A percentile compares a stretch with the other conserved stretches of the same genome.
phyloP scores from a whole-genome alignment of 306 rosid species.

The Lupinus albus region DNA sequence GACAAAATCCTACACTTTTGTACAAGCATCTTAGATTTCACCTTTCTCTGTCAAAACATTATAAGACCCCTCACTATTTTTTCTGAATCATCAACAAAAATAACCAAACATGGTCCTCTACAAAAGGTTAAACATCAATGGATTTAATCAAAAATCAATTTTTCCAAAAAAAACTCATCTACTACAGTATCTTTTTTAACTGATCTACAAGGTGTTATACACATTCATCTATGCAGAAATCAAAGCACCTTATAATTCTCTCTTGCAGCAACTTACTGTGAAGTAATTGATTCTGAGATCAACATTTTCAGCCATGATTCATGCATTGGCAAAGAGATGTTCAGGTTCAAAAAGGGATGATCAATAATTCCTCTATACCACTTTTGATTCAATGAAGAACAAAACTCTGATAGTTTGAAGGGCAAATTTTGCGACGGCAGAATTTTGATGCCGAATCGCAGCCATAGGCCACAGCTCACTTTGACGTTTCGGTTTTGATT shows the following conservation, averaged over 20 bases:
- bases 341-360: no score
- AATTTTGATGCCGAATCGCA: no score
- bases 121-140: not conserved
- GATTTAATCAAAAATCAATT: not conserved
- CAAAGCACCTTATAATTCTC: not conserved
- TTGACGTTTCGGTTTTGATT: no score
- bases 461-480: no score
- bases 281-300: not conserved
- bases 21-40: no score
- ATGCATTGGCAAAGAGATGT: no score
- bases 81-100: not conserved
- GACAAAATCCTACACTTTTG: no score
- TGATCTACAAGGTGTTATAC: not conserved
- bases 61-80: not conserved
- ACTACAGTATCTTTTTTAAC: not conserved
- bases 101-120: not conserved
- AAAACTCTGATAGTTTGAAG: no score
- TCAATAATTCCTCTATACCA: no score
- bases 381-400: no score
- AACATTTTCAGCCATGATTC: not conserved
- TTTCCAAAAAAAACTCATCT: not conserved
- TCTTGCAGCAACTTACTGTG: not conserved
- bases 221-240: not conserved
- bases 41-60: not conserved
- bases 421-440: no score